A percentile compares a stretch with the other conserved stretches of the same genome.
Conservation (phyloP, 768 basidiomycete genomes). For the Chlorophyllum brunneum region DNA sequence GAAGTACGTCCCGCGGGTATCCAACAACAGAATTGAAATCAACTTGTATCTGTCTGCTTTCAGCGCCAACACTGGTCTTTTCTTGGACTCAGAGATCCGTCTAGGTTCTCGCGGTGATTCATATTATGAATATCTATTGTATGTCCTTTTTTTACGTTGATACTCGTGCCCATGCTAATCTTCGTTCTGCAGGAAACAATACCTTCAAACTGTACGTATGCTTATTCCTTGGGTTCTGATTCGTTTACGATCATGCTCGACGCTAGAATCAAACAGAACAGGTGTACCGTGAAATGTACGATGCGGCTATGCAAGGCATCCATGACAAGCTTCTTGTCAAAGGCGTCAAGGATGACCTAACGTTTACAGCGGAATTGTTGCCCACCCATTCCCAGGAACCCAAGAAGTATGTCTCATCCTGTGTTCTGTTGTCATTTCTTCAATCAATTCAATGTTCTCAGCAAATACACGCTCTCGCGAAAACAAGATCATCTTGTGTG, state of each 20-base stretch:
- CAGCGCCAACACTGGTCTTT: slow-evolving; percentile 34
- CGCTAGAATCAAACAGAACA: slow-evolving; percentile 67
- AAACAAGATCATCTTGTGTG: slow-evolving; percentile 98
- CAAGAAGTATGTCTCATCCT: slow-evolving; percentile 21
- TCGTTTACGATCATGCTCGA: not conserved
- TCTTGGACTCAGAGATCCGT: slow-evolving; percentile 69
- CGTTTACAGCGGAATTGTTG: slow-evolving; percentile 80
- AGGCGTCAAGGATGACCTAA: slow-evolving; percentile 52
- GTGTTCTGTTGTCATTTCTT: not conserved
- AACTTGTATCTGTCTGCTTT: not conserved
- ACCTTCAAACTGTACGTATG: slow-evolving; percentile 67
- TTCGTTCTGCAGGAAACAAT: slow-evolving; percentile 56
- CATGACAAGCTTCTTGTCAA: slow-evolving; percentile 67
- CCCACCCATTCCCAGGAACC: slow-evolving; percentile 37
- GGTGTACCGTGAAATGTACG: slow-evolving; percentile 88
- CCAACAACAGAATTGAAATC: not conserved
- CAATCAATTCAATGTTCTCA: slow-evolving; percentile 21
- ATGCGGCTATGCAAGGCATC: slow-evolving; percentile 77
- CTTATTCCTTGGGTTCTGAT: not conserved
- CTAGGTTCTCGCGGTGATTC: slow-evolving; percentile 94
- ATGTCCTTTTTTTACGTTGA: slow-evolving; percentile 18
- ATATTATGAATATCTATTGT: slow-evolving; percentile 91
- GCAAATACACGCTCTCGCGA: slow-evolving; percentile 66
- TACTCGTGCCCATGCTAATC: not conserved
- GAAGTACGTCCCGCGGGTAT: slow-evolving; percentile 40